These are phyloP conservation scores for Lasiosphaeria miniovina DNA, from an alignment of 495 filamentous ascomycete genomes.

Conservation along the genomic window DNA sequence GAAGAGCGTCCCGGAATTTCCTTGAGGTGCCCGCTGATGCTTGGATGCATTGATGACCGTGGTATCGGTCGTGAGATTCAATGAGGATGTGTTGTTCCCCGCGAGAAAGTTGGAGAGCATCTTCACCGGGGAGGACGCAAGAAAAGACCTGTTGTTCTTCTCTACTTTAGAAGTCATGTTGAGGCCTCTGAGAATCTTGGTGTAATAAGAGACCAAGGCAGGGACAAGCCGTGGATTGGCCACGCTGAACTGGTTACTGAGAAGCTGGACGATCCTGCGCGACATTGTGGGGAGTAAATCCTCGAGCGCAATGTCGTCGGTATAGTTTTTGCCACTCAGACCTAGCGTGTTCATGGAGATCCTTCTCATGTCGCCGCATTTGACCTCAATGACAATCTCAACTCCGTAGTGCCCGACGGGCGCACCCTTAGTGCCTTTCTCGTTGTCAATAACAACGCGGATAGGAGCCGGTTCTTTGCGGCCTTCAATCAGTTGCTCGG, in stretches of 20 bases:
- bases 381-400: slow-evolving; percentile 58
- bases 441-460: slow-evolving; percentile 59
- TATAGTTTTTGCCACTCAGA: slow-evolving; percentile 58
- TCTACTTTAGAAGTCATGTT: slow-evolving; percentile 58
- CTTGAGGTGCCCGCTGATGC: slow-evolving; percentile 36
- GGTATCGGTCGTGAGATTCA: slow-evolving; percentile 17
- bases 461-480: slow-evolving; percentile 56
- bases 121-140: slow-evolving; percentile 84
- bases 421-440: slow-evolving; percentile 54
- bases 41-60: slow-evolving; percentile 27
- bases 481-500: slow-evolving; percentile 50
- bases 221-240: slow-evolving; percentile 65
- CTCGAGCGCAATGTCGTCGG: slow-evolving; percentile 64
- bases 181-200: slow-evolving; percentile 72
- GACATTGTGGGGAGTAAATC: slow-evolving; percentile 65
- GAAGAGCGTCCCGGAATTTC: slow-evolving; percentile 30
- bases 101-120: slow-evolving; percentile 79
- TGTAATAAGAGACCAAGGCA: slow-evolving; percentile 61
- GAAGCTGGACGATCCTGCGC: slow-evolving; percentile 53
- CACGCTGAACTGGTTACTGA: slow-evolving; percentile 66
- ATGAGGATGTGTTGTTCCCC: slow-evolving; percentile 38
- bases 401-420: slow-evolving; percentile 67
- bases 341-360: slow-evolving; percentile 57
- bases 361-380: slow-evolving; percentile 37
- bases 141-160: slow-evolving; percentile 56